Percentiles rank a stretch among this genome's conserved stretches.
phyloP scores from a whole-genome alignment of 2,329 filamentous ascomycete genomes.

The Cryoendolithus antarcticus region DNA sequence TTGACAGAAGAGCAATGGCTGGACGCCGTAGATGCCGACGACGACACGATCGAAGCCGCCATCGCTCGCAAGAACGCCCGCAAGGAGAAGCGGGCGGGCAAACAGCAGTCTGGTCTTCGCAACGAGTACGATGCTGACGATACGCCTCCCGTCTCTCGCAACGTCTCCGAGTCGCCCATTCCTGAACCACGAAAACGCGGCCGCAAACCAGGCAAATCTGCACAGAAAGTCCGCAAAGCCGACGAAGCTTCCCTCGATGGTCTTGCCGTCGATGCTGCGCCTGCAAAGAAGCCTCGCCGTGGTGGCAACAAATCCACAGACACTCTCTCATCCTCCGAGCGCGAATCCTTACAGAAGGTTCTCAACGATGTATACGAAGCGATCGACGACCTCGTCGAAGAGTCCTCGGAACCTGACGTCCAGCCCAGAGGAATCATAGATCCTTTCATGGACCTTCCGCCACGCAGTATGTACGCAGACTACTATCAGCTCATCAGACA shows the following conservation, averaged over 20 bases:
- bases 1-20: constrained; percentile 98
- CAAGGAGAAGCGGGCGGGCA: constrained; percentile 65
- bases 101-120: constrained; percentile 52
- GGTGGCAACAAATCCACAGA: constrained; percentile 57
- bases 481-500: constrained; percentile 90
- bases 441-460: constrained; percentile 83
- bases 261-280: constrained; percentile 48
- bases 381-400: constrained; percentile 74
- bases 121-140: constrained; percentile 42
- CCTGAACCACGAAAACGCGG: constrained; percentile 65
- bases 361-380: constrained; percentile 65
- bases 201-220: constrained; percentile 54
- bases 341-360: constrained; percentile 66
- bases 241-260: constrained; percentile 50
- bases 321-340: constrained; percentile 55
- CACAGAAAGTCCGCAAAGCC: constrained; percentile 72
- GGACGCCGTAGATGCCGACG: constrained; percentile 92
- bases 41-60: constrained; percentile 85
- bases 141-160: constrained; percentile 66
- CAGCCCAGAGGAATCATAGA: constrained; percentile 74
- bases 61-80: constrained; percentile 80
- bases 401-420: constrained; percentile 45
- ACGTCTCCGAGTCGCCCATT: constrained; percentile 63
- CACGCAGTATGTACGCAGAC: constrained; percentile 80
- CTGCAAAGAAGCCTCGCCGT: constrained; percentile 60